Percentiles rank a stretch among this genome's conserved stretches.
phyloP scores from a whole-genome alignment of 495 filamentous ascomycete genomes.

The Lineolata rhizophorae region DNA sequence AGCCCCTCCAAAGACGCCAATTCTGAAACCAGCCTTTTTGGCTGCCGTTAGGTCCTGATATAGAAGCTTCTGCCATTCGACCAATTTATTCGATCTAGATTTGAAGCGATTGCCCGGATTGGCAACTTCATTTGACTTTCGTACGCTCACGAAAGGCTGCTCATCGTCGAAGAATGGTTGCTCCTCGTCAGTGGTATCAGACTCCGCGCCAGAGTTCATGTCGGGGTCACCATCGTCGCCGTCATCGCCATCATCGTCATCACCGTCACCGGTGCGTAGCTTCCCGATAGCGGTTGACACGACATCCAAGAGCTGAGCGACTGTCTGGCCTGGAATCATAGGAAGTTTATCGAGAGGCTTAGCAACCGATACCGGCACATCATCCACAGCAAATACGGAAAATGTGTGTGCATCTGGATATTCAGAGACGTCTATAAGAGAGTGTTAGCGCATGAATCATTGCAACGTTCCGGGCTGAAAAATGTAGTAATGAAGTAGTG shows the following conservation, averaged over 20 bases:
- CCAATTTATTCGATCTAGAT: background rate
- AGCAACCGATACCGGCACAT: conserved; percentile 24
- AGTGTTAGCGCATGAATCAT: background rate
- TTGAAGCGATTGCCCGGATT: too few relatives aligned
- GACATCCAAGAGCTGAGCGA: conserved; percentile 16
- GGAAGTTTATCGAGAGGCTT: conserved; percentile 23
- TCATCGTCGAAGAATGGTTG: conserved; percentile 5
- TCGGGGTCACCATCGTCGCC: conserved; percentile 15
- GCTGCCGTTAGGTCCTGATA: conserved; percentile 34
- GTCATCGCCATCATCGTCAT: conserved; percentile 14
- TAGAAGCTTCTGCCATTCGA: background rate
- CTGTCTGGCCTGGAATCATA: conserved; percentile 11
- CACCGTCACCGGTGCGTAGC: background rate
- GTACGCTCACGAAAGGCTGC: conserved; percentile 1
- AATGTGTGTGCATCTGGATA: conserved; percentile 42
- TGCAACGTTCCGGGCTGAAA: background rate
- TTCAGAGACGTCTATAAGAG: conserved; percentile 29
- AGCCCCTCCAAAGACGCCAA: conserved; percentile 34
- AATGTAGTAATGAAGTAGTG: background rate
- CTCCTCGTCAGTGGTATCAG: background rate
- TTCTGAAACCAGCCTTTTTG: conserved; percentile 47
- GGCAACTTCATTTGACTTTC: too few relatives aligned
- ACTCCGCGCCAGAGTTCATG: conserved; percentile 6
- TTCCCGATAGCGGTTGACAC: conserved; percentile 4
- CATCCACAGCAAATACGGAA: conserved; percentile 34